These are phyloP conservation scores for Aspergillus sparsus DNA, from an alignment of 495 filamentous ascomycete species.

Conservation along the genomic window DNA sequence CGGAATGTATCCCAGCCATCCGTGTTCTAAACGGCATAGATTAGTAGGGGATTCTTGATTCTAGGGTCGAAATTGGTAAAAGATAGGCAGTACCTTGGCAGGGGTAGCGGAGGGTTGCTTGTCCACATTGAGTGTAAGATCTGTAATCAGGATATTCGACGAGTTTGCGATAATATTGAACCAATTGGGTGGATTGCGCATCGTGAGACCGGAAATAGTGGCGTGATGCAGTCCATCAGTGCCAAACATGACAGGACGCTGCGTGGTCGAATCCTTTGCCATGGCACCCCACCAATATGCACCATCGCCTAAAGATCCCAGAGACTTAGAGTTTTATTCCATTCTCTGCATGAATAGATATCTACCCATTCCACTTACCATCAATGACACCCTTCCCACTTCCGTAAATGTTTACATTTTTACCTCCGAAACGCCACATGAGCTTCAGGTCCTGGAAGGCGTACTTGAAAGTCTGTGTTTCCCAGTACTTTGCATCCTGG, in stretches of 20 bases:
- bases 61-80: no score
- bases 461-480: slow-evolving; percentile 4
- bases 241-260: slow-evolving; percentile 7
- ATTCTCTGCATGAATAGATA: neutral
- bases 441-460: slow-evolving; percentile 8
- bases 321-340: neutral
- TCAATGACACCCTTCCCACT: slow-evolving; percentile 11
- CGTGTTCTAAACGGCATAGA: neutral
- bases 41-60: no score
- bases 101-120: neutral
- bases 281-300: slow-evolving; percentile 11
- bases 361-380: slow-evolving; percentile 3
- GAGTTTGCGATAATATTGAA: slow-evolving; percentile 15
- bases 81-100: neutral
- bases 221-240: slow-evolving; percentile 12
- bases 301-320: neutral
- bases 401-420: slow-evolving; percentile 15
- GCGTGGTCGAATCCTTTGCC: slow-evolving; percentile 5
- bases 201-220: slow-evolving; percentile 12
- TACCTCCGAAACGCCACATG: slow-evolving; percentile 13
- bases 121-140: slow-evolving; percentile 6
- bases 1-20: slow-evolving; percentile 20
- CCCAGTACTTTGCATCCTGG: slow-evolving; percentile 8
- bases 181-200: slow-evolving; percentile 10
- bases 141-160: slow-evolving; percentile 6